A percentile compares a stretch with the other conserved stretches of the same genome.
These are phyloP conservation scores for Miscanthus sacchariflorus DNA, from an alignment of 202 grass and related monocot species.

Conservation along the genomic window DNA sequence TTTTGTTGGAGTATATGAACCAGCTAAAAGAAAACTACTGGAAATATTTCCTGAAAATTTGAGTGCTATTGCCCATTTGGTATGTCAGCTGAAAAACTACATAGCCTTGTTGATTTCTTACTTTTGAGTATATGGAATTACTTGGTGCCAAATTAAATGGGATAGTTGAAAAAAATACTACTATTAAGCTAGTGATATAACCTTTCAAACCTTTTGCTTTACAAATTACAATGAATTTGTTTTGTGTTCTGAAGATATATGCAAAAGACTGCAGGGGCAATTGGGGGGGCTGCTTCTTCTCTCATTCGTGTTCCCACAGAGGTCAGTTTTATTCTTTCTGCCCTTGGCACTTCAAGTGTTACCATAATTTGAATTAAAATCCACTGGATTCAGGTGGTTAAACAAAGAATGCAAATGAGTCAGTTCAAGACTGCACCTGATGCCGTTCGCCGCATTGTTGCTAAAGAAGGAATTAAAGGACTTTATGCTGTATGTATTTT, in stretches of 20 bases:
- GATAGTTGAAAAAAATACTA: neutral
- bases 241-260: constrained; percentile 40
- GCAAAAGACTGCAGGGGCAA: constrained; percentile 80
- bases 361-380: neutral
- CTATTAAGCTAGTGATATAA: constrained; percentile 4
- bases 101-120: neutral
- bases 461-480: constrained; percentile 79
- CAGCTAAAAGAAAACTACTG: constrained; percentile 79
- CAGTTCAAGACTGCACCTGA: constrained; percentile 79
- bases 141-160: neutral
- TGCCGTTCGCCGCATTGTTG: constrained; percentile 79
- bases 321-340: constrained; percentile 46
- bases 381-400: constrained; percentile 73
- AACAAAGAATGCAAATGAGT: constrained; percentile 92
- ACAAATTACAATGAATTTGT: constrained; percentile 3
- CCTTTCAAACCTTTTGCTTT: neutral
- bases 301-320: constrained; percentile 94
- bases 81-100: constrained; percentile 47
- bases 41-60: constrained; percentile 77
- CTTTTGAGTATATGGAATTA: neutral
- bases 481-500: constrained; percentile 77
- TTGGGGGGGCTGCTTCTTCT: constrained; percentile 86
- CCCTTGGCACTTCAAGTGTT: neutral
- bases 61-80: constrained; percentile 91
- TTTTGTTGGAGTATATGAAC: constrained; percentile 94